Percentiles rank a stretch among this genome's conserved stretches.
Evolutionary conservation across 1,284 basidiomycete genomes (phyloP).

Genomic region (Erythrobasidium hasegawianum): DNA sequence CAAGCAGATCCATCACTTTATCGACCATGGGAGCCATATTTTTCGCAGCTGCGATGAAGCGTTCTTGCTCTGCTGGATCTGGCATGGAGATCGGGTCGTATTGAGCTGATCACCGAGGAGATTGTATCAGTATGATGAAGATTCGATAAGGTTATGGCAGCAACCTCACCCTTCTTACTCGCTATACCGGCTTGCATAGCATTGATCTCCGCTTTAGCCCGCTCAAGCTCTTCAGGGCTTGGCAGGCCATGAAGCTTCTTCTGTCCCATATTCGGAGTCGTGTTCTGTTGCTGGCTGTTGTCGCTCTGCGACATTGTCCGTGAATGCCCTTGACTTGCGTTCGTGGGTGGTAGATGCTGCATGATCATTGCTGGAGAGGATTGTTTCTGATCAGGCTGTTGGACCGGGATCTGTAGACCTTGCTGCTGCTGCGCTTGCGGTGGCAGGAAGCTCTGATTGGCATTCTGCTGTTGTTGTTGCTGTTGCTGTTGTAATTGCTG

Average conservation of each 20-base stretch:
- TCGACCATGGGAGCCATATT: conserved; percentile 39
- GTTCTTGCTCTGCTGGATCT: conserved; percentile 38
- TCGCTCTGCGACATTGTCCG: not conserved
- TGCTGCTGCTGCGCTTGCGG: conserved; percentile 21
- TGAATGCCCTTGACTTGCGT: not conserved
- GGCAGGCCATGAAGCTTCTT: conserved; percentile 10
- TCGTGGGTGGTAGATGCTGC: not conserved
- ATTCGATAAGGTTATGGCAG: not conserved
- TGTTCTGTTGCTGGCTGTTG: not conserved
- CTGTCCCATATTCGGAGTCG: not conserved
- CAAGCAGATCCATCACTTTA: conserved; percentile 41
- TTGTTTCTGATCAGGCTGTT: not conserved
- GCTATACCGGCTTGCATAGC: conserved; percentile 9
- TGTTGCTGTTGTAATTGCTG: conserved; percentile 6
- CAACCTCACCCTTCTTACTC: conserved; percentile 9
- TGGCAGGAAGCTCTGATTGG: not conserved
- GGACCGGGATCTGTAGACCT: not conserved
- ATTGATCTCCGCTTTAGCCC: conserved; percentile 17
- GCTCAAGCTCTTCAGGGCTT: conserved; percentile 5
- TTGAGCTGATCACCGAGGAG: conserved; percentile 21
- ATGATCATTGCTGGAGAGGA: not conserved
- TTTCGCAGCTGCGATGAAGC: conserved; percentile 29
- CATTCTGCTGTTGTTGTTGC: too few relatives aligned
- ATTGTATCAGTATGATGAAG: not conserved
- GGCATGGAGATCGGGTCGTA: conserved; percentile 34